These are phyloP conservation scores for Ophiocordyceps polyrhachis-furcata DNA, from an alignment of 2,329 filamentous ascomycete species.

Conservation along the genomic window DNA sequence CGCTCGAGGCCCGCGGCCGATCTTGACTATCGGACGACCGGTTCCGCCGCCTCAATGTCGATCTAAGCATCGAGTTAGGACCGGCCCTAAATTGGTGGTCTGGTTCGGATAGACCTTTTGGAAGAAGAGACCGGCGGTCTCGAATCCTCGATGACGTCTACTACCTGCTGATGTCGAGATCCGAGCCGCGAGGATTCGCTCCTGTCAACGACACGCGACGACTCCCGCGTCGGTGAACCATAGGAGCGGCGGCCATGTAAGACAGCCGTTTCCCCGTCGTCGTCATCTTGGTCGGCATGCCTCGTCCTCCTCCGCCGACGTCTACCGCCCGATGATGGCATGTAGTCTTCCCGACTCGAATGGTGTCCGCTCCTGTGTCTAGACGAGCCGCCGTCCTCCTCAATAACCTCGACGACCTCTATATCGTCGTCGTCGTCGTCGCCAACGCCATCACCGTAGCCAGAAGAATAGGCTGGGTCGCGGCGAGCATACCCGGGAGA, in stretches of 20 bases:
- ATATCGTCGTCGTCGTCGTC: constrained; percentile 3
- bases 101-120: constrained; percentile 8
- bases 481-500: constrained; percentile 2
- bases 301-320: constrained; percentile 6
- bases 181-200: constrained; percentile 13
- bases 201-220: constrained; percentile 10
- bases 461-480: constrained; percentile 1
- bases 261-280: constrained; percentile 9
- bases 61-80: constrained; percentile 1
- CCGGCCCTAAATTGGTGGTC: neutral
- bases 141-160: constrained; percentile 15
- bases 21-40: constrained; percentile 6
- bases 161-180: constrained; percentile 6
- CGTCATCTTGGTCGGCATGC: constrained; percentile 1
- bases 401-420: constrained; percentile 11
- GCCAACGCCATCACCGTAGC: neutral
- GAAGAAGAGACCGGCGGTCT: constrained; percentile 16
- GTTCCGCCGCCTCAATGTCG: constrained; percentile 3
- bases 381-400: constrained; percentile 4
- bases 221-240: constrained; percentile 11
- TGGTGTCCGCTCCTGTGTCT: constrained; percentile 4
- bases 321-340: constrained; percentile 9
- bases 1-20: constrained; percentile 4
- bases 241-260: constrained; percentile 7
- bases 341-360: constrained; percentile 11